Evolutionary conservation across 1,284 basidiomycete species (phyloP).

Genomic region (Kwoniella shivajii): DNA sequence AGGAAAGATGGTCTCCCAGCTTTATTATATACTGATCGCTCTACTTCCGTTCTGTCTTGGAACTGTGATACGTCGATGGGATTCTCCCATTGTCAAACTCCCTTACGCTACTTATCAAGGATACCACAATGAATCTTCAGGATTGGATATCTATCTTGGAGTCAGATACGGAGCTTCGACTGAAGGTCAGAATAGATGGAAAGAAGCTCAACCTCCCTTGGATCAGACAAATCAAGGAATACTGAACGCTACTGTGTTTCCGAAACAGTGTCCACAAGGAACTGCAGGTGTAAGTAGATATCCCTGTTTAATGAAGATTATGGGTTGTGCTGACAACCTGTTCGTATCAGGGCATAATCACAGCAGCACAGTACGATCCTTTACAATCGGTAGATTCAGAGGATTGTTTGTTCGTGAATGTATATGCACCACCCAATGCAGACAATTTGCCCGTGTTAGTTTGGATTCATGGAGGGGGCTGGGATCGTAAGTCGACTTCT

Average conservation of each 20-base stretch:
- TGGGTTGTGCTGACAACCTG: not conserved
- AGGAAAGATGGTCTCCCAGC: no score
- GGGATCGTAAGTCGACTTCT: not conserved
- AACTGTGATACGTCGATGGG: not conserved
- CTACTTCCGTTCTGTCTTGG: not conserved
- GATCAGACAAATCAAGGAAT: slow-evolving; percentile 3
- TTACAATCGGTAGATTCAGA: not conserved
- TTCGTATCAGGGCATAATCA: not conserved
- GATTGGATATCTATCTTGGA: slow-evolving; percentile 13
- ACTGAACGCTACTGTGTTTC: slow-evolving; percentile 14
- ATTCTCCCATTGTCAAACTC: slow-evolving; percentile 9
- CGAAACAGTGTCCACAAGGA: slow-evolving; percentile 21
- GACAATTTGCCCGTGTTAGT: not conserved
- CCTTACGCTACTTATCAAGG: slow-evolving; percentile 20
- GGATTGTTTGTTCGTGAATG: not conserved
- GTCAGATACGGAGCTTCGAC: slow-evolving; percentile 19
- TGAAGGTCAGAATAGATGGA: slow-evolving; percentile 16
- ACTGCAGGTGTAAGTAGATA: slow-evolving; percentile 8
- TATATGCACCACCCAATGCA: slow-evolving; percentile 1
- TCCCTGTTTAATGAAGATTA: not conserved
- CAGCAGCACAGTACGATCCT: not conserved
- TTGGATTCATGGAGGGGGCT: not conserved
- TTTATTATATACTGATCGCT: no score
- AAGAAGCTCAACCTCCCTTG: slow-evolving; percentile 16
- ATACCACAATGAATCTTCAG: slow-evolving; percentile 19